Percentiles rank a stretch among this genome's conserved stretches.
phyloP scores from a whole-genome alignment of 179 eudicot species.

The Sideroxylon spinosum region DNA sequence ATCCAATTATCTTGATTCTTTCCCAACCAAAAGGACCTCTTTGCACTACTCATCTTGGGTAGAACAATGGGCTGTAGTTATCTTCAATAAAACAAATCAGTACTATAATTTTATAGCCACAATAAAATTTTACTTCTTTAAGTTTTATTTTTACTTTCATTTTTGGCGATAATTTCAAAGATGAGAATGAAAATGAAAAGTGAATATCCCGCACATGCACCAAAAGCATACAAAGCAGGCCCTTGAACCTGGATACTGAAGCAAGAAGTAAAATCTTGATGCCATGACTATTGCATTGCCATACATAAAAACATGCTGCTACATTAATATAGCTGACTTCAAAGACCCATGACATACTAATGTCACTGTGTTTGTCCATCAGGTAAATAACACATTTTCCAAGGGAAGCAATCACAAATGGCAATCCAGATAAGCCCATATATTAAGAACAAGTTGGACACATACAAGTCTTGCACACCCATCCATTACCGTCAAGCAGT shows the following conservation, averaged over 20 bases:
- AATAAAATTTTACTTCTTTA: not conserved
- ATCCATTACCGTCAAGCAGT: too few relatives aligned
- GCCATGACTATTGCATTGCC: conserved; percentile 85
- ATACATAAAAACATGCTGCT: conserved; percentile 61
- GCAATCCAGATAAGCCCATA: conserved; percentile 91
- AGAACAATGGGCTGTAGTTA: not conserved
- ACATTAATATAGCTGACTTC: conserved; percentile 69
- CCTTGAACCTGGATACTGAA: conserved; percentile 79
- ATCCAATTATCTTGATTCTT: not conserved
- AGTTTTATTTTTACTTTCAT: too few relatives aligned
- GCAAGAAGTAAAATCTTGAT: conserved; percentile 75
- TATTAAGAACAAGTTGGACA: too few relatives aligned
- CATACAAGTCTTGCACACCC: too few relatives aligned
- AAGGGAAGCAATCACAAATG: conserved; percentile 69
- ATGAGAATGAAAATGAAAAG: conserved; percentile 67
- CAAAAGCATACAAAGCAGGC: conserved; percentile 80
- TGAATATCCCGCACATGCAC: conserved; percentile 99
- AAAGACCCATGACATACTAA: conserved; percentile 68
- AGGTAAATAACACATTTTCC: conserved; percentile 84
- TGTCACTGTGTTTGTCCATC: conserved; percentile 37
- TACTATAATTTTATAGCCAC: not conserved
- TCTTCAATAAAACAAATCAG: not conserved
- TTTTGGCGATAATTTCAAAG: too few relatives aligned
- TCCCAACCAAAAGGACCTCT: too few relatives aligned
- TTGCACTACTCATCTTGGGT: not conserved